phyloP scores from a whole-genome alignment of 2,329 filamentous ascomycete species.

The Emmonsiellopsis sp. region DNA sequence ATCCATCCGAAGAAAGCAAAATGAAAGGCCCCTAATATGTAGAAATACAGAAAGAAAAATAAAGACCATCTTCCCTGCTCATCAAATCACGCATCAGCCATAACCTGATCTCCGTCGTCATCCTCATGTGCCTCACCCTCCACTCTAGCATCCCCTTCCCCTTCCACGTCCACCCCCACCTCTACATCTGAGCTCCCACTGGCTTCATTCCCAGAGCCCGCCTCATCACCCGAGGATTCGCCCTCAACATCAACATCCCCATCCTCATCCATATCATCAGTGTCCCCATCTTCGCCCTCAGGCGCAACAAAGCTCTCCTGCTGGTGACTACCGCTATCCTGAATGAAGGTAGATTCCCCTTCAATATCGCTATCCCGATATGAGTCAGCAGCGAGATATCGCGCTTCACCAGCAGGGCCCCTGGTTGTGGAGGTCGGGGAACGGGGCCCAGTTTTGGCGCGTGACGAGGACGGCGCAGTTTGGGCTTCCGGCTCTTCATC shows the following conservation, averaged over 20 bases:
- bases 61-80: not conserved
- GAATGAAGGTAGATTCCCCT: constrained; percentile 16
- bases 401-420: constrained; percentile 5
- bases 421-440: not conserved
- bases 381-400: constrained; percentile 15
- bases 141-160: constrained; percentile 16
- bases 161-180: constrained; percentile 15
- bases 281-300: constrained; percentile 9
- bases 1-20: not conserved
- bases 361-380: constrained; percentile 1
- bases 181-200: not conserved
- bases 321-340: constrained; percentile 13
- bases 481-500: not conserved
- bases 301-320: not conserved
- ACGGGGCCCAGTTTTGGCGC: constrained; percentile 5
- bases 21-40: not conserved
- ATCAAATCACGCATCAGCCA: constrained; percentile 2
- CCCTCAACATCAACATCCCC: constrained; percentile 25
- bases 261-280: constrained; percentile 22
- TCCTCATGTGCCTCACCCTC: constrained; percentile 9
- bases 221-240: constrained; percentile 22
- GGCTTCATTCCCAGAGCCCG: not conserved
- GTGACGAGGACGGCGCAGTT: not conserved
- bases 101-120: constrained; percentile 5
- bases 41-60: not conserved